Base-by-base conservation (phyloP, 495 filamentous ascomycete species). In the Aspergillus ostianus region DNA sequence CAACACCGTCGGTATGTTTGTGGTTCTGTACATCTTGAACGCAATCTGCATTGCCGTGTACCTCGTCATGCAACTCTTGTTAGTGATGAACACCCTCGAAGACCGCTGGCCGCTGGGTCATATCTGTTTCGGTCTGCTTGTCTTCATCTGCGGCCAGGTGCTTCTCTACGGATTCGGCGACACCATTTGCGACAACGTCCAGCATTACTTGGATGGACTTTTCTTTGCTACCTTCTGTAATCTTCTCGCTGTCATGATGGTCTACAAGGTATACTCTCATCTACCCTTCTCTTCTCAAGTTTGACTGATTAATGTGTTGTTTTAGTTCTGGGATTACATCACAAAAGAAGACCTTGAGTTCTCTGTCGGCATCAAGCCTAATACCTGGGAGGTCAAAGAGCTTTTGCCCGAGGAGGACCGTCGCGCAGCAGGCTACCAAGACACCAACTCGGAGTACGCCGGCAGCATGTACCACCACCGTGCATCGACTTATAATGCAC, bases 311-410 rank as follows among this genome's bases (percentile, higher is more conserved):
- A 55, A 54, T 32, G 56, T n/a, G 20, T 53, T 36, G 41, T 60
- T 29, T 55, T 65, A 93, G 92, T 98, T 95, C 80, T 99, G 94
- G 94, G 94, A 99, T 72, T 97, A 93, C 26, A 98, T 99, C 76
- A 99, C 94, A 51, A 92, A 89, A 68, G 94, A 98, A 78, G 94
- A 99, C 70, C 85, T 99, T 57, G 94, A 99, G 72, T 99, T 99
- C 77, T 94, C 90, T 53, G 94, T 99, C 41, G 93, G 94, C 53
- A 90, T 89, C 53, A 92, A 96, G 72, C 86, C 89, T 67, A 95
- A 96, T 71, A 96, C 93, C 68, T 99, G 95, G 94, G 94, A 99
- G 75, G 90, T 99, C 62, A 99, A 99, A 74, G 93, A 98, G 60
- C 81, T 90, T 17, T 78, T 96, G 12, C 83, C 88, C n/a, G 94